Conservation (phyloP, 495 filamentous ascomycete genomes). For the Podospora pseudoanserina region DNA sequence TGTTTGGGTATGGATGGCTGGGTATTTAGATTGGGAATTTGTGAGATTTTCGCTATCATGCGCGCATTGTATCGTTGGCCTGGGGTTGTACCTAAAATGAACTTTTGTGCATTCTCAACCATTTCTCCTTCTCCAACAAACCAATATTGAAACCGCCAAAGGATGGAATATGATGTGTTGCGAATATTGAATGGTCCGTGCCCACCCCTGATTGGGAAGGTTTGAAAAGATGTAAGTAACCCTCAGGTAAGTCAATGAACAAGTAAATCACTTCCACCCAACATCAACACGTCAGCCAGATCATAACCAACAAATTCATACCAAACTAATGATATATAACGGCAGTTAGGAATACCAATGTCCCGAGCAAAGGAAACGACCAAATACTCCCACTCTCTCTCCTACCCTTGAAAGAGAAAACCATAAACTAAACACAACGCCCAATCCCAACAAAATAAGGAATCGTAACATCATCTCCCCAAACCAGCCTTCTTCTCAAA, state of each 20-base stretch:
- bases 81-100: too few relatives aligned
- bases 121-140: too few relatives aligned
- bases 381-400: not conserved
- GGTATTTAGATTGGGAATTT: too few relatives aligned
- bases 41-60: too few relatives aligned
- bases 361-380: not conserved
- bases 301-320: not conserved
- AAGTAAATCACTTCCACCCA: not conserved
- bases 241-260: not conserved
- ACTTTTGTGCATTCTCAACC: too few relatives aligned
- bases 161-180: too few relatives aligned
- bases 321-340: not conserved
- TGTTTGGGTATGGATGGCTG: too few relatives aligned
- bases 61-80: too few relatives aligned
- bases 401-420: not conserved
- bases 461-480: constrained; percentile 11
- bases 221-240: too few relatives aligned
- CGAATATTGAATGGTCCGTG: too few relatives aligned
- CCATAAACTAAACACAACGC: constrained; percentile 1
- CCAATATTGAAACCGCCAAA: too few relatives aligned
- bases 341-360: not conserved
- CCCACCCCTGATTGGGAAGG: too few relatives aligned
- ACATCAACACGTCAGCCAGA: not conserved
- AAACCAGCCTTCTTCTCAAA: constrained; percentile 6
- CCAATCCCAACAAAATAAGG: constrained; percentile 1